These are phyloP conservation scores for Cystofilobasidium ferigula DNA, from an alignment of 768 basidiomycete genomes.

Conservation along the genomic window DNA sequence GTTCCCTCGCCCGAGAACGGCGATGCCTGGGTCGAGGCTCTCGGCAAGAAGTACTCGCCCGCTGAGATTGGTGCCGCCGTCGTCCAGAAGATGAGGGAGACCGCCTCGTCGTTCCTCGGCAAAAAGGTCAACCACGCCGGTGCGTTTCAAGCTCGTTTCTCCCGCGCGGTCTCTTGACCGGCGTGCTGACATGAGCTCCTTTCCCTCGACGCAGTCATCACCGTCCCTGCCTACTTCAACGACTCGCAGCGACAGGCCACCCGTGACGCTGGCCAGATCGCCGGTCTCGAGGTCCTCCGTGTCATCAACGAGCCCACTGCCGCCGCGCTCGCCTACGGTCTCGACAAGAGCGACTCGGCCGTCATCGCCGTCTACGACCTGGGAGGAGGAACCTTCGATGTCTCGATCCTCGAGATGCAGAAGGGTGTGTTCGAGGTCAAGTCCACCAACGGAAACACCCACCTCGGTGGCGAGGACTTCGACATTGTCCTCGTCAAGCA, in stretches of 20 bases:
- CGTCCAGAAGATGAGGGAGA: slow-evolving; percentile 87
- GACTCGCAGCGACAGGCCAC: slow-evolving; percentile 99
- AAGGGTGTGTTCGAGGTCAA: slow-evolving; percentile 99
- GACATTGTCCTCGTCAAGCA: slow-evolving; percentile 79
- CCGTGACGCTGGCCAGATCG: slow-evolving; percentile 93
- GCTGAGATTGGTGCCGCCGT: slow-evolving; percentile 42
- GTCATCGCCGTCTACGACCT: slow-evolving; percentile 97
- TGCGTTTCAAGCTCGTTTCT: background rate
- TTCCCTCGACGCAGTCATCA: slow-evolving; percentile 51
- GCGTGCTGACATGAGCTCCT: background rate
- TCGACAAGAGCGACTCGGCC: slow-evolving; percentile 71
- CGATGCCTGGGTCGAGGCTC: slow-evolving; percentile 61
- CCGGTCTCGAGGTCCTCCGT: slow-evolving; percentile 91
- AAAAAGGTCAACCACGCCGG: slow-evolving; percentile 80
- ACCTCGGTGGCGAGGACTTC: slow-evolving; percentile 94
- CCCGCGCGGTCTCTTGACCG: background rate
- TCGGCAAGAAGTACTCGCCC: slow-evolving; percentile 62
- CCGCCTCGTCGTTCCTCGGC: slow-evolving; percentile 83
- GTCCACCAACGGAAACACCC: slow-evolving; percentile 98
- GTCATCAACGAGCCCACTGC: slow-evolving; percentile 99
- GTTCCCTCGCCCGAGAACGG: slow-evolving; percentile 46
- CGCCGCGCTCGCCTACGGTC: slow-evolving; percentile 93
- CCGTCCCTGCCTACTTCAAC: slow-evolving; percentile 98
- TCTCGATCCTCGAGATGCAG: slow-evolving; percentile 98
- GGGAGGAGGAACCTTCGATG: slow-evolving; percentile 98